Evolutionary conservation across 805 yeast genomes (phyloP), one percentile per base, ranked within the genome.

Genomic region (Yarrowia bubula): DNA sequence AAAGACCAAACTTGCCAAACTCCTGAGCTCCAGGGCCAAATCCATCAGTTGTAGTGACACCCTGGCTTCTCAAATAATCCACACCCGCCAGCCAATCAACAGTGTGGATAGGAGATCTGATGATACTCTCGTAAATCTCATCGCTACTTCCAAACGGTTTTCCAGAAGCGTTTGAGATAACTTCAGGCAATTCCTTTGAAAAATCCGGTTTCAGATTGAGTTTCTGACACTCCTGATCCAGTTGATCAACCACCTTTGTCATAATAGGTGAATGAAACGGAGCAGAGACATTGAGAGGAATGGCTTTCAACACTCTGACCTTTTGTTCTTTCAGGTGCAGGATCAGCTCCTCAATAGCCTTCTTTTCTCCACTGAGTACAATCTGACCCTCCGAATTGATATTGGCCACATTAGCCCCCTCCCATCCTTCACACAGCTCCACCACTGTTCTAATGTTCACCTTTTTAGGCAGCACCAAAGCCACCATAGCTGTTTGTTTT

Each of bases 271-370:
- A 58, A 11, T 58, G 64, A 28, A 58, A 58, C 13, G 64, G 51
- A 1, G 64, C 64, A 1, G 64, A 58, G 5, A 58, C 64, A 14
- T 58, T 58, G 15, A 58, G 64, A 14, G 64, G 51, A 11, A 58
- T 44, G 3, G 51, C 41, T 15, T 58, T 58, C n/a, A 44, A 22
- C 3, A 58, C 43, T 4, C 64, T 17, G 13, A 55, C 9, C 38
- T 58, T 43, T 4, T 9, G 7, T 14, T 17, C 35, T n/a, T 43
- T 58, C 35, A 58, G 51, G 22, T 58, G 43, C 22, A 18, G 43
- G 1, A 58, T 32, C 1, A 58, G 35, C 11, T 9, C 64, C 15
- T 58, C 48, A 9, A 58, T 37, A 1, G 50, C 51, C 7, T 1
- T 6, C 15, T 18, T 33, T 15, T 43, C 51, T 33, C 64, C 64